Conservation (phyloP, 2,329 filamentous ascomycete species). For the Cordyceps sp. region DNA sequence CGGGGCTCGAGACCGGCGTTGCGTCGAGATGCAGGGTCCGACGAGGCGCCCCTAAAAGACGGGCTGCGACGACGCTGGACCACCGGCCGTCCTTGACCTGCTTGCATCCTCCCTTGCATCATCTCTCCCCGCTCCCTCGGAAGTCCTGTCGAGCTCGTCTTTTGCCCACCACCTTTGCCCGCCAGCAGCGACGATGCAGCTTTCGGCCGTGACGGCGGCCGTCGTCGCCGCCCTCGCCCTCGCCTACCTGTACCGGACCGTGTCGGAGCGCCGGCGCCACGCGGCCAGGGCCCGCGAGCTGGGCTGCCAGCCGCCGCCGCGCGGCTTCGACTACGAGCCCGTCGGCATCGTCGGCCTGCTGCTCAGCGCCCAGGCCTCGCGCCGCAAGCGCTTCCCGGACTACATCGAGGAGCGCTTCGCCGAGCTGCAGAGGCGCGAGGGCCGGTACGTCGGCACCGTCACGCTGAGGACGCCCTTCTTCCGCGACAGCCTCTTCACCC, state of each 20-base stretch:
- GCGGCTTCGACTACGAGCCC: constrained; percentile 4
- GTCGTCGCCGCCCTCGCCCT: neutral
- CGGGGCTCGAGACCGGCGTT: too few species aligned
- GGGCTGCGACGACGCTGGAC: too few species aligned
- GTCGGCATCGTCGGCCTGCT: constrained; percentile 5
- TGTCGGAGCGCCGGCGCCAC: constrained; percentile 1
- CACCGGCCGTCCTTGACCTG: too few species aligned
- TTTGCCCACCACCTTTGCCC: too few species aligned
- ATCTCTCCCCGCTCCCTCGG: too few species aligned
- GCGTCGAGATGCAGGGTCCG: too few species aligned
- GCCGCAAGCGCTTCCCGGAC: constrained; percentile 5
- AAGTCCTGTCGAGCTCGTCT: too few species aligned
- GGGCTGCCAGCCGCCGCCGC: constrained; percentile 6
- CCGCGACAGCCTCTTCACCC: constrained; percentile 6
- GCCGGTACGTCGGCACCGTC: constrained; percentile 7
- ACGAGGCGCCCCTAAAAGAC: too few species aligned
- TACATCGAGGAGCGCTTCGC: constrained; percentile 3
- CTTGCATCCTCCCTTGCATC: too few species aligned
- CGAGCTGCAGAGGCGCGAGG: constrained; percentile 1
- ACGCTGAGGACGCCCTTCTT: constrained; percentile 6
- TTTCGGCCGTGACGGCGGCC: neutral
- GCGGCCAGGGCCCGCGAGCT: constrained; percentile 4
- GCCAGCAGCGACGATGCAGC: neutral
- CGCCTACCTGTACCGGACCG: neutral
- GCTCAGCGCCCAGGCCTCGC: constrained; percentile 4